A percentile compares a stretch with the other conserved stretches of the same genome.
Evolutionary conservation across 257 asterid genomes (phyloP).

Genomic region (Mentha longifolia): DNA sequence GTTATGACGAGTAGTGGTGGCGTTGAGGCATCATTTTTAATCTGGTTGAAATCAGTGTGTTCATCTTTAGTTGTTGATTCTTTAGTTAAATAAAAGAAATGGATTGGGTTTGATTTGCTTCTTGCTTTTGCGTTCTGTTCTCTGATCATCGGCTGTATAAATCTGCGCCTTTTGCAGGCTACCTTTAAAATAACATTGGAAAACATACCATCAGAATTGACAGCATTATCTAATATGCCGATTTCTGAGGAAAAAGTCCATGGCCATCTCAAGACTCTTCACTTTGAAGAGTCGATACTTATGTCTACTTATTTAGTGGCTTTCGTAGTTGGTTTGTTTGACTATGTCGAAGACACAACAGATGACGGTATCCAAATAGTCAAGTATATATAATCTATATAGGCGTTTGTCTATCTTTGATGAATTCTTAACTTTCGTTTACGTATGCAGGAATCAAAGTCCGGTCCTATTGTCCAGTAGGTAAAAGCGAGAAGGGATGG

Average conservation of each 20-base stretch:
- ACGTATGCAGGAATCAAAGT: conserved; percentile 42
- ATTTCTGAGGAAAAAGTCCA: conserved; percentile 37
- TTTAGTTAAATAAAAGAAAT: too few species aligned
- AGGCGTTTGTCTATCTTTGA: conserved; percentile 6
- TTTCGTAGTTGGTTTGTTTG: conserved; percentile 51
- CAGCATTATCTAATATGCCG: conserved; percentile 54
- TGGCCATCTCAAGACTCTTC: conserved; percentile 40
- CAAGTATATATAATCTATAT: background rate
- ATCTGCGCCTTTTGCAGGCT: conserved; percentile 35
- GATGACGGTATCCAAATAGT: conserved; percentile 40
- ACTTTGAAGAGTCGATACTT: conserved; percentile 43
- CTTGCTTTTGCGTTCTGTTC: background rate
- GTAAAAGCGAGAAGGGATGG: conserved; percentile 46
- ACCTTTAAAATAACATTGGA: conserved; percentile 47
- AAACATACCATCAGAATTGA: conserved; percentile 45
- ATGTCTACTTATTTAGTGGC: conserved; percentile 54
- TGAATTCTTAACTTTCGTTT: background rate
- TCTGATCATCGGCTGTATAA: background rate
- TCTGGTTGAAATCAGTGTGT: background rate
- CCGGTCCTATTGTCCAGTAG: conserved; percentile 45
- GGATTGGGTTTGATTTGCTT: background rate
- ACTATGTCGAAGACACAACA: conserved; percentile 43
- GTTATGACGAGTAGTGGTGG: too few species aligned
- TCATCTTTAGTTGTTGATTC: background rate
- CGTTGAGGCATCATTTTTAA: too few species aligned